phyloP scores from a whole-genome alignment of 2,329 filamentous ascomycete species.

The Penicillium expansum region DNA sequence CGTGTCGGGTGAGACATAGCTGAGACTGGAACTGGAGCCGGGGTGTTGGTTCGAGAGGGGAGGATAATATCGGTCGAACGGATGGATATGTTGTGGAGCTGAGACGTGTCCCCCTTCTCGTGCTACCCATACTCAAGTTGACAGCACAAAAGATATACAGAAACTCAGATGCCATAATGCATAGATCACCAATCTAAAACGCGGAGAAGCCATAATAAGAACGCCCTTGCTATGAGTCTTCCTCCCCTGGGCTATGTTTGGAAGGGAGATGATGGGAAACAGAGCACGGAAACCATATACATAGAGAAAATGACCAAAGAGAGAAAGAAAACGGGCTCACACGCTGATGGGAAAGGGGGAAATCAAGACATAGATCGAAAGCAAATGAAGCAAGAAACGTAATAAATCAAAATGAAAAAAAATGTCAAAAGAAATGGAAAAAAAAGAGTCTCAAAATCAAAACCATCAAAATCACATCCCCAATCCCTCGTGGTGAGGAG shows the following conservation, averaged over 20 bases:
- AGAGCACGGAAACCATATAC: constrained; percentile 1
- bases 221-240: constrained; percentile 23
- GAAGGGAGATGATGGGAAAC: not conserved
- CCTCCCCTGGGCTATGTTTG: constrained; percentile 8
- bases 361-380: not conserved
- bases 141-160: not conserved
- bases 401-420: too few relatives aligned
- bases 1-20: not conserved
- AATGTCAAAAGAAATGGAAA: too few relatives aligned
- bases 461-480: constrained; percentile 17
- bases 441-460: not conserved
- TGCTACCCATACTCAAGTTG: constrained; percentile 11
- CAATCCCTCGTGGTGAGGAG: constrained; percentile 22
- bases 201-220: constrained; percentile 8
- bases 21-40: not conserved
- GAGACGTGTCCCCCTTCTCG: not conserved
- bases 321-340: not conserved
- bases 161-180: constrained; percentile 2
- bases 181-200: constrained; percentile 9
- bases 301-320: not conserved
- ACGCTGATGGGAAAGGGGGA: not conserved
- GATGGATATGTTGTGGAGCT: not conserved
- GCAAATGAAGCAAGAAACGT: not conserved
- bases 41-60: not conserved
- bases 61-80: not conserved